Conservation (phyloP, 768 basidiomycete genomes). For the Grammothele lineata region DNA sequence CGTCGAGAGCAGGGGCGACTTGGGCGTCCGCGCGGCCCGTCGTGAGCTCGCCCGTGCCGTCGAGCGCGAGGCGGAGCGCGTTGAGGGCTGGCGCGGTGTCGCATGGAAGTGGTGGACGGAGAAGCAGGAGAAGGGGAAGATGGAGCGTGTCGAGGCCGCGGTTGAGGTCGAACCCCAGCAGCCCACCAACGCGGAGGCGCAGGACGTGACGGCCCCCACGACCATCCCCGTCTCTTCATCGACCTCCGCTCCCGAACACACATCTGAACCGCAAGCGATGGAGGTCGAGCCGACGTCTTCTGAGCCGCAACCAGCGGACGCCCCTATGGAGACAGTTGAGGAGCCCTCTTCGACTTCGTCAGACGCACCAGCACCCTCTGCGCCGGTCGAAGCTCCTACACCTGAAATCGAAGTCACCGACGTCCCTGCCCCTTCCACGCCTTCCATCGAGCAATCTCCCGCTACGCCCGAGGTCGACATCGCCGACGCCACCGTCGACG, state of each 20-base stretch:
- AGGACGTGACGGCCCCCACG: not conserved
- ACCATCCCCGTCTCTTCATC: no score
- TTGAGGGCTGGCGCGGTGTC: slow-evolving; percentile 35
- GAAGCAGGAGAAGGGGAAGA: not conserved
- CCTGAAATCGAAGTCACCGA: not conserved
- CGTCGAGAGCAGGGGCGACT: slow-evolving; percentile 60
- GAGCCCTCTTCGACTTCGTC: no score
- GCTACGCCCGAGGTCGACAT: slow-evolving; percentile 15
- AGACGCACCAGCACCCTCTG: not conserved
- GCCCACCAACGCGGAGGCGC: not conserved
- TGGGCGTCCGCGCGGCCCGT: slow-evolving; percentile 45
- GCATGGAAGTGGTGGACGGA: slow-evolving; percentile 21
- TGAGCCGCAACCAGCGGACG: no score
- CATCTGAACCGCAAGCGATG: not conserved
- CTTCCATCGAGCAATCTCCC: not conserved
- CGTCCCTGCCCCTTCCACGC: not conserved
- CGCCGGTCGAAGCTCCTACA: not conserved
- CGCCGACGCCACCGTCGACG: slow-evolving; percentile 1
- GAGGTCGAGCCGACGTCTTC: not conserved
- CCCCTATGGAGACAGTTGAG: no score
- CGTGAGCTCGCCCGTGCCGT: slow-evolving; percentile 51
- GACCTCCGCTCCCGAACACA: not conserved
- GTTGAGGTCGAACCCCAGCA: no score
- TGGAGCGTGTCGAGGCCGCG: not conserved
- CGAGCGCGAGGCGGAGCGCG: slow-evolving; percentile 52